A percentile compares a stretch with the other conserved stretches of the same genome.
Evolutionary conservation across 2,329 filamentous ascomycete genomes (phyloP).

Genomic region (Diaporthe sp.): DNA sequence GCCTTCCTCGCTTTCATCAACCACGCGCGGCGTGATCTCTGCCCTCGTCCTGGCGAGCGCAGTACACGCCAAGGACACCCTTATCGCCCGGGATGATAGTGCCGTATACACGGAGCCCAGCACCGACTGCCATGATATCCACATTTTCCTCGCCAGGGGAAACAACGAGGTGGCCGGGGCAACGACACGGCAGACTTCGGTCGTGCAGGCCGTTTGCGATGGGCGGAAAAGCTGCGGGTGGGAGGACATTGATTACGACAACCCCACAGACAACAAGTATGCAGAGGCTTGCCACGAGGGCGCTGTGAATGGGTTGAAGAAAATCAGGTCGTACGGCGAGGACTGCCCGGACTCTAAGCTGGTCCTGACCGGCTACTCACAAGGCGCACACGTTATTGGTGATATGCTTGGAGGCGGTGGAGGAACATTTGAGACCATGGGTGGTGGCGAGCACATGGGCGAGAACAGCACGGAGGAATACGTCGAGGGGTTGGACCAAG

Average conservation of each 20-base stretch:
- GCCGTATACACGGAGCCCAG: slow-evolving; percentile 19
- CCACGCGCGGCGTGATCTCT: slow-evolving; percentile 12
- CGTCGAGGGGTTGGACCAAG: slow-evolving; percentile 6
- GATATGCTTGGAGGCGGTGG: slow-evolving; percentile 30
- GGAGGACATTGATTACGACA: slow-evolving; percentile 27
- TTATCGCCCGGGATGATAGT: background rate
- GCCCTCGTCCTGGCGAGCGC: slow-evolving; percentile 13
- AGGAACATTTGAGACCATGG: slow-evolving; percentile 19
- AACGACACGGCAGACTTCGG: background rate
- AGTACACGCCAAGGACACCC: background rate
- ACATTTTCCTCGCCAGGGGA: slow-evolving; percentile 30
- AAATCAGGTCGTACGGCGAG: slow-evolving; percentile 26
- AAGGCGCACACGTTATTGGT: slow-evolving; percentile 29
- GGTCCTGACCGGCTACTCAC: slow-evolving; percentile 29
- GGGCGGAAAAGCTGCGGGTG: slow-evolving; percentile 28
- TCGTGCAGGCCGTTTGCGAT: slow-evolving; percentile 23
- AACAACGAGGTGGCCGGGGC: slow-evolving; percentile 29
- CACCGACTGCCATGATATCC: slow-evolving; percentile 25
- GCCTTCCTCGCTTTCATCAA: slow-evolving; percentile 21
- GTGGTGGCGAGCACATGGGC: slow-evolving; percentile 23
- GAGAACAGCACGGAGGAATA: slow-evolving; percentile 23
- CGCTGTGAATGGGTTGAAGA: slow-evolving; percentile 15
- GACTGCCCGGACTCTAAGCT: slow-evolving; percentile 28
- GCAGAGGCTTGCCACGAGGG: slow-evolving; percentile 21
- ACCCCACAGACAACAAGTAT: slow-evolving; percentile 19